A percentile compares a stretch with the other conserved stretches of the same genome.
Evolutionary conservation across 176 grass and related monocot species (phyloP).

Genomic region (Cymbopogon citratus): DNA sequence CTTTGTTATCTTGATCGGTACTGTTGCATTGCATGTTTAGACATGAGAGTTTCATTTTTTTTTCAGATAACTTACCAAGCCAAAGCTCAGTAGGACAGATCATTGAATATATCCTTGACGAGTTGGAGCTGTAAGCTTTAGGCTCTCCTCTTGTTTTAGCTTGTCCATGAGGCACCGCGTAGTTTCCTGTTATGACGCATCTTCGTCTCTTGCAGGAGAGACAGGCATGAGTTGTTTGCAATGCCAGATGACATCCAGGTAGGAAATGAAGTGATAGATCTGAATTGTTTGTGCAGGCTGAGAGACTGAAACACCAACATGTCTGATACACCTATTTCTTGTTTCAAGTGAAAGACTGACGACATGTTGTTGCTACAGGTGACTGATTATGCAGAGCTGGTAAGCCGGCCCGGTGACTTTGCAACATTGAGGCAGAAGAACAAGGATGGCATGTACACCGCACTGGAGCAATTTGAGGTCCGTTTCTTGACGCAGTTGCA

Average conservation of each 20-base stretch:
- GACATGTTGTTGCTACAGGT: conserved; percentile 22
- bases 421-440: conserved; percentile 69
- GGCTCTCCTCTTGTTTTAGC: not conserved
- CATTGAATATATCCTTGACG: conserved; percentile 57
- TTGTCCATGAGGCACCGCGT: not conserved
- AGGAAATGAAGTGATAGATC: not conserved
- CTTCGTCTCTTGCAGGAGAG: conserved; percentile 45
- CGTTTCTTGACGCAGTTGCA: not conserved
- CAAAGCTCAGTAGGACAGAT: conserved; percentile 26
- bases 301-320: not conserved
- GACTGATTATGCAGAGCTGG: conserved; percentile 46
- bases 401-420: conserved; percentile 56
- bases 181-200: not conserved
- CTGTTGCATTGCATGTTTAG: not conserved
- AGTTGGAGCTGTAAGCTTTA: conserved; percentile 46
- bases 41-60: not conserved
- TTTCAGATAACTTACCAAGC: conserved; percentile 28
- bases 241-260: conserved; percentile 71
- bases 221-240: conserved; percentile 53
- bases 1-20: not conserved
- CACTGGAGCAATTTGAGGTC: conserved; percentile 68
- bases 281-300: not conserved
- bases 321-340: not conserved
- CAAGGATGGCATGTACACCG: conserved; percentile 60
- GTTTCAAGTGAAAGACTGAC: not conserved